Percentiles rank a stretch among this genome's conserved stretches.
Conservation (phyloP, 2,329 filamentous ascomycete species). For the Colletotrichum tanaceti region DNA sequence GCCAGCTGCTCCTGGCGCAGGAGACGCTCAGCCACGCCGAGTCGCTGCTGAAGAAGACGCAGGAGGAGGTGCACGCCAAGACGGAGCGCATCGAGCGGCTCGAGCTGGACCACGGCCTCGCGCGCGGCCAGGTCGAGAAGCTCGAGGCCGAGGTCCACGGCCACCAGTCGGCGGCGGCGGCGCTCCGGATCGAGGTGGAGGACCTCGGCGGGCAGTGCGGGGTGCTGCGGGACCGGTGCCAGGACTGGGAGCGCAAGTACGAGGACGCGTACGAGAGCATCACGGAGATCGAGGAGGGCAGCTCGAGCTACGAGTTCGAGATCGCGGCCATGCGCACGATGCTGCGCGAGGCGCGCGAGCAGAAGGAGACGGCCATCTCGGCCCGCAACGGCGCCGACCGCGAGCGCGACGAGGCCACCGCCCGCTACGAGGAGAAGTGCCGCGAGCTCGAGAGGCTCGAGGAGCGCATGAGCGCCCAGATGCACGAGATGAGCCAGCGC, state of each 20-base stretch:
- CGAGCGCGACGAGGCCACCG: constrained; percentile 27
- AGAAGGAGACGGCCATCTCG: constrained; percentile 32
- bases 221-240: constrained; percentile 26
- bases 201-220: constrained; percentile 21
- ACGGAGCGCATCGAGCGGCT: constrained; percentile 27
- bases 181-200: constrained; percentile 29
- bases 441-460: constrained; percentile 36
- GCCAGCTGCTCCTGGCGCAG: constrained; percentile 21
- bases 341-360: constrained; percentile 33
- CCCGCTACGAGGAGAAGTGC: constrained; percentile 26
- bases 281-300: constrained; percentile 35
- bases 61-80: constrained; percentile 25
- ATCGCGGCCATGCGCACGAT: constrained; percentile 29
- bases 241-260: constrained; percentile 27
- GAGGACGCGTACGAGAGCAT: constrained; percentile 36
- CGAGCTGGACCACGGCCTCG: constrained; percentile 8
- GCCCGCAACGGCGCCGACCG: constrained; percentile 33
- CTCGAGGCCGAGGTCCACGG: constrained; percentile 17
- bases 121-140: constrained; percentile 2
- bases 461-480: constrained; percentile 27
- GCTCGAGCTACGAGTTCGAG: constrained; percentile 29
- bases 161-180: constrained; percentile 13
- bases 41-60: constrained; percentile 20
- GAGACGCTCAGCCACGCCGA: constrained; percentile 28
- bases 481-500: constrained; percentile 22